Conservation (phyloP, 2,329 filamentous ascomycete genomes). For the Grosmannia clavigera region DNA sequence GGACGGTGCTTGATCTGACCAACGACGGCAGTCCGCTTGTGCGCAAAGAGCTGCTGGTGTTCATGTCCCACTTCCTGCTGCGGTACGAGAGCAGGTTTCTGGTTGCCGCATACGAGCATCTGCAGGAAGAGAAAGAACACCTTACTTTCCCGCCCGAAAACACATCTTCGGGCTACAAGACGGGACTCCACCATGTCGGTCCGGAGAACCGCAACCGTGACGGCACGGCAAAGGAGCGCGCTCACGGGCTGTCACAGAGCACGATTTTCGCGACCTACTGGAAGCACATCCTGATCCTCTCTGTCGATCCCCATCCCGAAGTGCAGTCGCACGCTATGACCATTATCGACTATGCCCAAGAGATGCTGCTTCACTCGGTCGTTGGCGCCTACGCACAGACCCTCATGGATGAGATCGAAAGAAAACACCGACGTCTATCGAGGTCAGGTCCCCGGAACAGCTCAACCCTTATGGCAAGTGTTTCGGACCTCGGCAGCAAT, state of each 20-base stretch:
- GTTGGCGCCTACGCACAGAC: slow-evolving; percentile 58
- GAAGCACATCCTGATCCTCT: slow-evolving; percentile 84
- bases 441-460: slow-evolving; percentile 9
- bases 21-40: slow-evolving; percentile 92
- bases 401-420: slow-evolving; percentile 62
- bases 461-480: neutral
- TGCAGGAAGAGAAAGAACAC: slow-evolving; percentile 70
- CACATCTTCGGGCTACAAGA: slow-evolving; percentile 45
- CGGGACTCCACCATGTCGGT: slow-evolving; percentile 49
- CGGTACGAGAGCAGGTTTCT: slow-evolving; percentile 88
- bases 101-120: slow-evolving; percentile 82
- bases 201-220: slow-evolving; percentile 43
- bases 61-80: slow-evolving; percentile 81
- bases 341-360: slow-evolving; percentile 79
- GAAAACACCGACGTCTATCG: slow-evolving; percentile 33
- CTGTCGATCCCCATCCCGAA: slow-evolving; percentile 88
- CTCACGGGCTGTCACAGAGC: slow-evolving; percentile 61
- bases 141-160: slow-evolving; percentile 36
- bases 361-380: slow-evolving; percentile 63
- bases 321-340: slow-evolving; percentile 73
- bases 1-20: slow-evolving; percentile 80
- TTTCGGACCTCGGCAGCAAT: neutral
- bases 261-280: slow-evolving; percentile 89
- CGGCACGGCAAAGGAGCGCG: slow-evolving; percentile 42
- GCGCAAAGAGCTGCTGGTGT: slow-evolving; percentile 82